Base-by-base conservation (phyloP, 2,329 filamentous ascomycete species). In the Aspergillus pseudonomiae region DNA sequence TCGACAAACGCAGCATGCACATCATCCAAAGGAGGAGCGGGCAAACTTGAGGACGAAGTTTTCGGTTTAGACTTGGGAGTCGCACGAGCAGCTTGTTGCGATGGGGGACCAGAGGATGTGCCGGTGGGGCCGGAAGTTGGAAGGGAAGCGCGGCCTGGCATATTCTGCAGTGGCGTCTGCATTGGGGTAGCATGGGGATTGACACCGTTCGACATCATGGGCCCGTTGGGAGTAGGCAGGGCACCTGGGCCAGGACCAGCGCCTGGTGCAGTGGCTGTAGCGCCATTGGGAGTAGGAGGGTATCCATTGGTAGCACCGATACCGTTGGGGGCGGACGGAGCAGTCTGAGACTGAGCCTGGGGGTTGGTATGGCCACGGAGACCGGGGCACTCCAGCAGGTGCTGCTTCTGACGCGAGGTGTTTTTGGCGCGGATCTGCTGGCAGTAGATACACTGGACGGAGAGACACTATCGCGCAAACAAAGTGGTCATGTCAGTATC, bases 391-490 rank as follows among this genome's bases (percentile, higher is more conserved):
- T 83, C 81, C 62, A 82, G 80, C 21, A 83, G 74, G 70, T 84
- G 82, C 69, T 83, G 80, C 71, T 83, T 83, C 75, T 83, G 82
- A 65, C 82, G 80, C 64, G 80, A 82, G 61, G 82, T 84, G 68
- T 84, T 84, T 76, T 84, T 84, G 71, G 82, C 82, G 65, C 82
- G 79, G 63, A 83, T 83, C 72, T 83, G 81, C 70, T 83, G 81
- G 66, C 82, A 84, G 70, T 84, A 83, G 74, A 83, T 83, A 73
- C 82, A 84, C 75, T 83, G 82, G 26, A 83, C 82, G 52, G 81
- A 83, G 65, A 83, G 80, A 73, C 82, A 84, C 79, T 84, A 70
- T 52, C 60, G 50, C 57, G 57, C 57, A 34, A 67, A 65, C 39
- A 66, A 61, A 61, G 59, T 66, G 64, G 66, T 65, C 64, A 70